Evolutionary conservation across 176 grass and related monocot species (phyloP), one percentile per base, ranked within the genome.

Genomic region (Ensete ventricosum): DNA sequence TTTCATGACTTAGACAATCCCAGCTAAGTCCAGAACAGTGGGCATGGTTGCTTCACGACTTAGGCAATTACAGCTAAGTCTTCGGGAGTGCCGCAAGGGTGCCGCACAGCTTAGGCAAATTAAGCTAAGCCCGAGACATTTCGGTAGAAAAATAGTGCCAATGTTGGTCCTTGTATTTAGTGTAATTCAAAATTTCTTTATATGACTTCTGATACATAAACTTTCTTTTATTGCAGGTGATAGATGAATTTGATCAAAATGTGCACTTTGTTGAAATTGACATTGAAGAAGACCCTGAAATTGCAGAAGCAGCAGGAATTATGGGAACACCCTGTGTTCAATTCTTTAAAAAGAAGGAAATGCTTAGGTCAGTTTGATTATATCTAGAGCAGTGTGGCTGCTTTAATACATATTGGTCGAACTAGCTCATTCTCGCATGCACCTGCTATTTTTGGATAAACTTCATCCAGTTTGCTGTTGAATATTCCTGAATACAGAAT

Each of bases 281-380:
- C 78, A 97, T 97, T 64, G 94, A 97, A 77, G 94, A 97, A 85
- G 94, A 97, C 63, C 90, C 81, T 34, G 94, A 97, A 87, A 90
- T 97, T 87, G 94, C 90, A 69, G 90, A 97, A 84, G 94, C 94
- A 69, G 94, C 90, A 70, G 94, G 80, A 80, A 97, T 97, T 80
- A 97, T 97, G 94, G 90, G 94, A 81, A 97, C 94, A 79, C 94
- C 94, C 54, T 97, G 94, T 75, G 85, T 97, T 74, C 94, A 97
- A 67, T 97, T 97, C 55, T 97, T 97, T 76, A 91, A 97, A 77
- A 93, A 93, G 53, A 97, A 93, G 92, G 90, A 97, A 82, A 97
- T 97, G 88, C 53, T 97, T 82, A 97, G 90, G 93, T 97, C 63
- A 78, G 81, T 60, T 24, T 43, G 81, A 14, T 50, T 74, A 62